Conservation (phyloP, 495 filamentous ascomycete species). For the Daldinia childiae region DNA sequence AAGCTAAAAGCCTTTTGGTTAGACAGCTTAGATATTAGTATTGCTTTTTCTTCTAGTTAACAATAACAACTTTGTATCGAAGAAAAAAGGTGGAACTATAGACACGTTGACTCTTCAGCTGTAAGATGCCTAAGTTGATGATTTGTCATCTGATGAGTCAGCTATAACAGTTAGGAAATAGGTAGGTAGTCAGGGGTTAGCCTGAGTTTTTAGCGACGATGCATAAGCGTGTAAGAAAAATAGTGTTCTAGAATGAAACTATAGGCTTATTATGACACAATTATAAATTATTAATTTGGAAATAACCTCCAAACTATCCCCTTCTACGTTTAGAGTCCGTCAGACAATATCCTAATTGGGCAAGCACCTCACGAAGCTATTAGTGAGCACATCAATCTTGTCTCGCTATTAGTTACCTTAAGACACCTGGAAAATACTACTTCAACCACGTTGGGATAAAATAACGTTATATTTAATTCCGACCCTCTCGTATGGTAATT, state of each 20-base stretch:
- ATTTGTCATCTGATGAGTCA: slow-evolving; percentile 3
- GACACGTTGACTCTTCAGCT: not conserved
- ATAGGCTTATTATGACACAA: no score
- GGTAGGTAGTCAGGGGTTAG: not conserved
- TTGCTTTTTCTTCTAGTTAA: not conserved
- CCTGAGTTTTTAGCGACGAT: not conserved
- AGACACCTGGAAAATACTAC: not conserved
- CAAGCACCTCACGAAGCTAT: not conserved
- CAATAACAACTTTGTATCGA: not conserved
- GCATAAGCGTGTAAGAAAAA: not conserved
- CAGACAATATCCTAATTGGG: not conserved
- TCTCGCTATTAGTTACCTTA: not conserved
- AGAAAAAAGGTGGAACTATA: not conserved
- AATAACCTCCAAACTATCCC: not conserved
- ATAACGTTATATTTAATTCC: no score
- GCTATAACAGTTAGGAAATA: not conserved
- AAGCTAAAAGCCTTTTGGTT: not conserved
- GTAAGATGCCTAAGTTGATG: not conserved
- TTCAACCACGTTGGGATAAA: no score
- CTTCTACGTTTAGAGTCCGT: not conserved
- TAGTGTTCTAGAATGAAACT: no score
- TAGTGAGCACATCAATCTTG: not conserved
- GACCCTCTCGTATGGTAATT: no score
- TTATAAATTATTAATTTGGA: not conserved
- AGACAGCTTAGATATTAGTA: not conserved